Base-by-base conservation (phyloP, 2,329 filamentous ascomycete genomes). In the Talaromyces atroroseus region DNA sequence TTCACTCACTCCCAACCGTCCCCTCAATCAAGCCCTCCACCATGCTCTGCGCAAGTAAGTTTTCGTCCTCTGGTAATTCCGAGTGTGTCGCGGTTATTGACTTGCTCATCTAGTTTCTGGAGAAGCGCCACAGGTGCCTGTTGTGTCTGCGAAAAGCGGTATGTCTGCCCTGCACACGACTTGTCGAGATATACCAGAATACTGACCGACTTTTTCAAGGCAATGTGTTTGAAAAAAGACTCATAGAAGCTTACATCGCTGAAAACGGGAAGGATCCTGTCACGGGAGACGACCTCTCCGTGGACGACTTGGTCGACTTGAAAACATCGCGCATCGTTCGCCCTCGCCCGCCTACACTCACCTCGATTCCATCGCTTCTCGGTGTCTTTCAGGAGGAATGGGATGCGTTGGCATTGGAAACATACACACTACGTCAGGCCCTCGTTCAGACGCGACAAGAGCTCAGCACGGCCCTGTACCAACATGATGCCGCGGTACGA, bases 361-460 rank as follows among this genome's bases (percentile, higher is more conserved):
- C 94, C 54, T 99, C 94, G 38, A 96, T 99, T 68, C 94, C 94
- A 21, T 91, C 94, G 18, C 83, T 99, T 56, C 87, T 99, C 56
- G 88, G 90, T 50, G 88, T 92, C 40, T 97, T 99, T 73, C 94
- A 99, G 73, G 95, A 95, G 72, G 94, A 99, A 80, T 99, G 94
- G 94, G 94, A 99, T 71, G 87, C 92, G 8, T 78, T 96, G 46
- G 90, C 92, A 12, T 79, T 97, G 36, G 94, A 99, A 76, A 89
- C 90, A 51, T 96, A 91, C 72, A 94, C 90, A 63, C 78, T 97
- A 59, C 88, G 89, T 75, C 89, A 96, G 72, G 90, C 96, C 69
- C 80, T 99, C 60, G 82, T 87, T 52, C 89, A 95, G 70, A 95
- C 92, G 44, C 82, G 92, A 62, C 92, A 96, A 75, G 94, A 99